Evolutionary conservation across 345 rosid genomes (phyloP).

Genomic region (Arabis alpina): DNA sequence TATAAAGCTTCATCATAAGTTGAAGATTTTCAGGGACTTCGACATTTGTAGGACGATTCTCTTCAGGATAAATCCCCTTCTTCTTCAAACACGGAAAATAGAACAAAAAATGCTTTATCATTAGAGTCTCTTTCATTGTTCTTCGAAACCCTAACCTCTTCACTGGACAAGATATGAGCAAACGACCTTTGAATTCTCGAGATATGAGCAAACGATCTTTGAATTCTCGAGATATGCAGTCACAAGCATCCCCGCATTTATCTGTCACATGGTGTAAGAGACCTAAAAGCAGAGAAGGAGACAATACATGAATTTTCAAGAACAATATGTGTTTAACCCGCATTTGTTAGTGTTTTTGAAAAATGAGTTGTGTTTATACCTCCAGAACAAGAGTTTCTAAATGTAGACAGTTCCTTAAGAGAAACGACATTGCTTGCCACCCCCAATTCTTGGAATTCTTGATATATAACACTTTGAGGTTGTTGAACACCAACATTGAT

Average conservation of each 20-base stretch:
- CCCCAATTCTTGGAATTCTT: not conserved
- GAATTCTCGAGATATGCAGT: not conserved
- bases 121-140: not conserved
- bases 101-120: no score
- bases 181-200: not conserved
- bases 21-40: no score
- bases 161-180: not conserved
- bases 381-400: not conserved
- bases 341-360: not conserved
- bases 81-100: no score
- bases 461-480: not conserved
- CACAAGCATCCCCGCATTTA: constrained; percentile 22
- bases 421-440: not conserved
- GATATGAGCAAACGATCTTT: no score
- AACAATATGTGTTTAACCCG: not conserved
- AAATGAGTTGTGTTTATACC: not conserved
- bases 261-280: not conserved
- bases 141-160: not conserved
- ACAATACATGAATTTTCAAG: not conserved
- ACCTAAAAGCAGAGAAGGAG: not conserved
- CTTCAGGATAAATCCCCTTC: no score
- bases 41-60: no score
- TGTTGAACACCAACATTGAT: not conserved
- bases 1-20: no score
- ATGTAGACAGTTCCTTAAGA: not conserved